Base-by-base conservation (phyloP, 108 stramenopile species). In the Epipyxis sp. region DNA sequence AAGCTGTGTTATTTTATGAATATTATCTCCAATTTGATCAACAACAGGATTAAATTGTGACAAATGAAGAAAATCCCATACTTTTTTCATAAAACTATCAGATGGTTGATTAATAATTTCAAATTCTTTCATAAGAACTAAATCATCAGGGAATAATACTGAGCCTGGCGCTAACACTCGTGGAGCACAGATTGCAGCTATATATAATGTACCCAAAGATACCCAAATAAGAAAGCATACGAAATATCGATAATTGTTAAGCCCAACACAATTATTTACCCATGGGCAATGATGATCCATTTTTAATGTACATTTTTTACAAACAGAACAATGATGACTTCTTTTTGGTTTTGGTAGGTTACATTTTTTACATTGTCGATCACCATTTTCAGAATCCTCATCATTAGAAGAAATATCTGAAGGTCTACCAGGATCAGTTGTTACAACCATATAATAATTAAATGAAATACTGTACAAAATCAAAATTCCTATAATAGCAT, bases 301-400 rank as follows among this genome's bases (percentile, higher is more conserved):
- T 6, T 59, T 59, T 50, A 69, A 42, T 40, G 69, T 50, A 40
- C 78, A 79, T 42, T 3, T 25, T 27, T 69, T 34, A 41, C 78
- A 79, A 20, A 79, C 43, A 13, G 67, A 3, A 69, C 78, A 79
- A 50, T 79, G 78, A 50, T 79, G 78, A 1, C 2, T 13, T 42
- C 78, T 35, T 29, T 1, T n/a, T 0, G 78, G 78, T 54, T 69
- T 79, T 42, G 69, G 10, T 0, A 45, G 20, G 3, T 39, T 2
- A 40, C 78, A 79, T 76, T 37, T 29, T 65, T 65, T 65, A 37
- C 61, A 65, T 32, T 10, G 10, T 32, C 25, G 61, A 32, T 65
- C 34, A 35, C 35, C 34, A 16, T 16, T 25, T 16, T 16, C 54
- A 57, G 54, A 57, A 65, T 6, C 30, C 3, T 10, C 3, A 65